phyloP scores from a whole-genome alignment of 371 early-diverging fungal species.

The Astathelohania contejeani region DNA sequence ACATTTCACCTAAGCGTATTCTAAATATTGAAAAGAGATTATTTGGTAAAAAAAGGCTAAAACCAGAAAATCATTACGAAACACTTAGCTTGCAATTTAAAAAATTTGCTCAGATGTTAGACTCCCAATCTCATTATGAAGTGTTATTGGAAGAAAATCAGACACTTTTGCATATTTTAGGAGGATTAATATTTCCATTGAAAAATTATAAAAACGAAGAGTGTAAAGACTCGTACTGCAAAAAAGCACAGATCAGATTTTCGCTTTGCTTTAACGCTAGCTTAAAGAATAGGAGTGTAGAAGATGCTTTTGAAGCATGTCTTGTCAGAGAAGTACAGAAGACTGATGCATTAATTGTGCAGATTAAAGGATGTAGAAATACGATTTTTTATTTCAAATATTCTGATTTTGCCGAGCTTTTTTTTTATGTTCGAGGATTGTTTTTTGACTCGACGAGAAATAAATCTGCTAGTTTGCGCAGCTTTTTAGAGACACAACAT shows the following conservation, averaged over 20 bases:
- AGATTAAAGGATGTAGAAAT: conserved; percentile 21
- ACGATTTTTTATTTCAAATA: conserved; percentile 29
- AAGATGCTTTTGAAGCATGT: conserved; percentile 22
- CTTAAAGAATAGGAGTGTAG: conserved; percentile 6
- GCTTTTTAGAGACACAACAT: conserved; percentile 31
- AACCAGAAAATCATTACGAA: conserved; percentile 10
- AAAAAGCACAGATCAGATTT: conserved; percentile 13
- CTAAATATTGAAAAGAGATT: conserved; percentile 13
- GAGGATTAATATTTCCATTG: conserved; percentile 1
- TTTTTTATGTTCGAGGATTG: conserved; percentile 25
- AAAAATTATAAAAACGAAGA: not conserved
- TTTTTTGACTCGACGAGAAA: conserved; percentile 2
- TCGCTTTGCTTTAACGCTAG: conserved; percentile 22
- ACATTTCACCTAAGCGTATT: too few relatives aligned
- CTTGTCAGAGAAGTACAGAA: conserved; percentile 17
- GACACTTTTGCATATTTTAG: conserved; percentile 20
- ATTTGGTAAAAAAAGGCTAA: conserved; percentile 2
- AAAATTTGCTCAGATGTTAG: conserved; percentile 27
- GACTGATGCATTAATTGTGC: conserved; percentile 19
- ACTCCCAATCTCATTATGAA: conserved; percentile 24
- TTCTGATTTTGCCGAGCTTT: conserved; percentile 24
- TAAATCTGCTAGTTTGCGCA: conserved; percentile 15
- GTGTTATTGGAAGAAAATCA: conserved; percentile 18
- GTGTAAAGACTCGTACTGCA: conserved; percentile 5
- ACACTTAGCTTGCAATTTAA: conserved; percentile 5